Evolutionary conservation across 495 filamentous ascomycete genomes (phyloP).

Genomic region (Xylaria sp.): DNA sequence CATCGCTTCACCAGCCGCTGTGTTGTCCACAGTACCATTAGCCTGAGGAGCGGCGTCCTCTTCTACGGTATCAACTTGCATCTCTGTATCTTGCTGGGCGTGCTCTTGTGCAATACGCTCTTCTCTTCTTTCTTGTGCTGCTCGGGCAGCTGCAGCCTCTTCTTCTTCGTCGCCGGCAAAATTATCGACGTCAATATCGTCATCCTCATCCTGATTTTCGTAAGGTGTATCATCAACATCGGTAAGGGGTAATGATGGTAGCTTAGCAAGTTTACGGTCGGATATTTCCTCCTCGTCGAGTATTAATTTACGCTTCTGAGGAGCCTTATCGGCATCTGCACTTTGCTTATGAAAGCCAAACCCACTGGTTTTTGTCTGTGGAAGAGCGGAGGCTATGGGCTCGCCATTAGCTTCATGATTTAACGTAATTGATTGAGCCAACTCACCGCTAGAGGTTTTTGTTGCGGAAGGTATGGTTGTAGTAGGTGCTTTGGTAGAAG

Average conservation of each 20-base stretch:
- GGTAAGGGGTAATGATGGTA: slow-evolving; percentile 75
- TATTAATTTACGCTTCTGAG: slow-evolving; percentile 75
- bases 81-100: slow-evolving; percentile 60
- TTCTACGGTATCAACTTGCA: slow-evolving; percentile 51
- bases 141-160: slow-evolving; percentile 79
- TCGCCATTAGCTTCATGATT: slow-evolving; percentile 2
- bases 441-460: slow-evolving; percentile 37
- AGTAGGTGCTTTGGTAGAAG: slow-evolving; percentile 1
- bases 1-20: slow-evolving; percentile 44
- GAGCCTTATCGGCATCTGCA: slow-evolving; percentile 68
- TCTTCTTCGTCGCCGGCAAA: slow-evolving; percentile 85
- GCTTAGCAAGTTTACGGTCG: slow-evolving; percentile 84
- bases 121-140: slow-evolving; percentile 63
- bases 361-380: slow-evolving; percentile 77
- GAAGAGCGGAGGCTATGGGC: slow-evolving; percentile 54
- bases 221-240: slow-evolving; percentile 65
- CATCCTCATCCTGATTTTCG: slow-evolving; percentile 67
- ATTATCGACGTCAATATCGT: slow-evolving; percentile 79
- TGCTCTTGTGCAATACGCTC: slow-evolving; percentile 55
- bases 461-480: slow-evolving; percentile 21
- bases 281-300: slow-evolving; percentile 88
- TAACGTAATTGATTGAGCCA: not conserved
- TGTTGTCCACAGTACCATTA: slow-evolving; percentile 32
- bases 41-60: slow-evolving; percentile 37
- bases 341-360: slow-evolving; percentile 80